Evolutionary conservation across 441 rosid genomes (phyloP).

Genomic region (Adansonia rubrostipa): DNA sequence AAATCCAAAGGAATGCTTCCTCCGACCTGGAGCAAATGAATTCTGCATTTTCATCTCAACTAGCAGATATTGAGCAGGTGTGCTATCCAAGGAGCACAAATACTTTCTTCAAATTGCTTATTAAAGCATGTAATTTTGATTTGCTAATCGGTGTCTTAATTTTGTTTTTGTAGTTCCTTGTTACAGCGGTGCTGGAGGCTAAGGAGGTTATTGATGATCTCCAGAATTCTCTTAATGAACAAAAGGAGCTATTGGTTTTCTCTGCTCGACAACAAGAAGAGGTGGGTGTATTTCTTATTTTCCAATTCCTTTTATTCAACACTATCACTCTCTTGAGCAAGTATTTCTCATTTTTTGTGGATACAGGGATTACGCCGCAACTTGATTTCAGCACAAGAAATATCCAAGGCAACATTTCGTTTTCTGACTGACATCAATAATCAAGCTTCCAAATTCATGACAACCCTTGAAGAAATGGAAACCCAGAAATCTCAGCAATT

Average conservation of each 20-base stretch:
- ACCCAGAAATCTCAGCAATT: conserved; percentile 52
- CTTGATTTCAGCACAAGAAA: conserved; percentile 58
- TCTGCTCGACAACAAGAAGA: conserved; percentile 71
- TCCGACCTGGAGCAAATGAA: conserved; percentile 57
- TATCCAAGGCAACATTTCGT: conserved; percentile 54
- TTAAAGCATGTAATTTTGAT: neutral
- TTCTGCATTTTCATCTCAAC: conserved; percentile 50
- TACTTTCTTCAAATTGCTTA: conserved; percentile 1
- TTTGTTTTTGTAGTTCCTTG: conserved; percentile 57
- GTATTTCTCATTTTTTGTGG: neutral
- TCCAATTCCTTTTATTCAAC: neutral
- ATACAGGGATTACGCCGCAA: conserved; percentile 61
- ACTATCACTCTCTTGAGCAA: neutral
- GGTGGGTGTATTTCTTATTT: conserved; percentile 38
- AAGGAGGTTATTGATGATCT: conserved; percentile 54
- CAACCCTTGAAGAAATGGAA: conserved; percentile 56
- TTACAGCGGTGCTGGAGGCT: conserved; percentile 55
- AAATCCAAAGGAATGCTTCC: conserved; percentile 52
- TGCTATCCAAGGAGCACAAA: conserved; percentile 27
- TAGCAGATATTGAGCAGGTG: conserved; percentile 60
- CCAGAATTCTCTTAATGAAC: conserved; percentile 64
- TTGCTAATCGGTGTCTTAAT: conserved; percentile 5
- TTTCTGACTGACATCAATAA: conserved; percentile 57
- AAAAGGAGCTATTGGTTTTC: conserved; percentile 58
- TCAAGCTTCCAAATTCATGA: conserved; percentile 57